Evolutionary conservation across 2,329 filamentous ascomycete species (phyloP).

Genomic region (Clarireedia homoeocarpa): DNA sequence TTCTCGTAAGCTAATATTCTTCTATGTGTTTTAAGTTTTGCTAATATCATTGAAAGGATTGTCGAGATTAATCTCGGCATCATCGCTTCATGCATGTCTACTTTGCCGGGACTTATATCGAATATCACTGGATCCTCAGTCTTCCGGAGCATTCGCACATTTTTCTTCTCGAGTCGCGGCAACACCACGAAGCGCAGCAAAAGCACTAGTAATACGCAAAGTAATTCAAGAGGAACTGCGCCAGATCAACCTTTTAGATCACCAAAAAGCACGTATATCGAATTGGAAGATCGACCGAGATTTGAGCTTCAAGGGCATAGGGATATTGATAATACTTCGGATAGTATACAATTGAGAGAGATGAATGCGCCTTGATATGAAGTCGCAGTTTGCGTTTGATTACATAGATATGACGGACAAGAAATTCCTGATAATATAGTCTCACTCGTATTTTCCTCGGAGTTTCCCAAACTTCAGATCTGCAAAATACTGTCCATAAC

Average conservation of each 20-base stretch:
- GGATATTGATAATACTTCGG: too few relatives aligned
- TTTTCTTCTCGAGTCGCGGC: neutral
- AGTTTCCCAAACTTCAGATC: too few relatives aligned
- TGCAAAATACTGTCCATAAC: too few relatives aligned
- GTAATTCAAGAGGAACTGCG: neutral
- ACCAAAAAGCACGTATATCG: neutral
- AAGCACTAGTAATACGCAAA: neutral
- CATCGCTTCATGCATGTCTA: conserved; percentile 2
- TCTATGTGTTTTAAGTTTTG: neutral
- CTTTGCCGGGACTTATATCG: neutral
- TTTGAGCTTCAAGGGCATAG: too few relatives aligned
- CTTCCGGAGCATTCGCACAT: neutral
- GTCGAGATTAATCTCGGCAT: neutral
- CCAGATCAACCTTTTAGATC: neutral
- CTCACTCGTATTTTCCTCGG: too few relatives aligned
- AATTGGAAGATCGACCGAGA: too few relatives aligned
- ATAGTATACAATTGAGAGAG: too few relatives aligned
- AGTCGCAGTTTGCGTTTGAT: too few relatives aligned
- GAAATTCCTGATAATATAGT: too few relatives aligned
- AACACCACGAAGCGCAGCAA: neutral
- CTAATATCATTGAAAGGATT: neutral
- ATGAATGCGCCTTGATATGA: too few relatives aligned
- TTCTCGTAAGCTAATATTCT: neutral
- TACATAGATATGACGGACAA: too few relatives aligned
- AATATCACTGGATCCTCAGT: neutral